phyloP scores from a whole-genome alignment of 768 basidiomycete genomes.

The Tricholoma sp. region DNA sequence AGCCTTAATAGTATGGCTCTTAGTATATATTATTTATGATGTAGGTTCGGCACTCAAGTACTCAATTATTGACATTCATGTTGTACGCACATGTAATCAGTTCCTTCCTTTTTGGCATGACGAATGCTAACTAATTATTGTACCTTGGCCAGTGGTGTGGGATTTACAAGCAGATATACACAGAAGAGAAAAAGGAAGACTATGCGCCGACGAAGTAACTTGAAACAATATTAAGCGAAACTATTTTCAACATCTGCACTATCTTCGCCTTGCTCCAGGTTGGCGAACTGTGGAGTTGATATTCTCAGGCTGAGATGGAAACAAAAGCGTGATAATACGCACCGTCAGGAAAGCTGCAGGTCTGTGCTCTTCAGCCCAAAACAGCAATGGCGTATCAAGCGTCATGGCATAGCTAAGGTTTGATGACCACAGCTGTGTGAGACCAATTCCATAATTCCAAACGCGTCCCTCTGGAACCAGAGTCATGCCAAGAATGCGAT shows the following conservation, averaged over 20 bases:
- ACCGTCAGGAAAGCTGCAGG: conserved; percentile 92
- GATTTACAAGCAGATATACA: conserved; percentile 14
- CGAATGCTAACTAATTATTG: neutral
- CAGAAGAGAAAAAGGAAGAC: conserved; percentile 1
- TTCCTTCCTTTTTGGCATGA: neutral
- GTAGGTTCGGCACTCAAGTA: neutral
- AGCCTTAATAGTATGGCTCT: conserved; percentile 8
- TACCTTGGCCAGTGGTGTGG: neutral
- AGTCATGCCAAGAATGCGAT: conserved; percentile 94
- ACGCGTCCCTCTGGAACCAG: conserved; percentile 90
- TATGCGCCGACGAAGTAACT: neutral
- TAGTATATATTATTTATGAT: neutral
- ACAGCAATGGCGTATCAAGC: conserved; percentile 87
- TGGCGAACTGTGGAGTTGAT: conserved; percentile 65
- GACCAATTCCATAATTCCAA: conserved; percentile 95
- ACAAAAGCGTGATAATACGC: conserved; percentile 25
- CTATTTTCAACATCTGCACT: conserved; percentile 95
- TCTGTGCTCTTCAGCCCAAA: conserved; percentile 96
- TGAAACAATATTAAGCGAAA: conserved; percentile 60
- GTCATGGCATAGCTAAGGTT: conserved; percentile 77
- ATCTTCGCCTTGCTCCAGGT: conserved; percentile 85
- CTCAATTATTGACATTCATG: neutral
- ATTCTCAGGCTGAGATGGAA: neutral
- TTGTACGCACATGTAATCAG: neutral
- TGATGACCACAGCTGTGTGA: conserved; percentile 88